Percentiles rank a stretch among this genome's conserved stretches.
phyloP scores from a whole-genome alignment of 2,329 filamentous ascomycete species.

The Talaromyces sp. region DNA sequence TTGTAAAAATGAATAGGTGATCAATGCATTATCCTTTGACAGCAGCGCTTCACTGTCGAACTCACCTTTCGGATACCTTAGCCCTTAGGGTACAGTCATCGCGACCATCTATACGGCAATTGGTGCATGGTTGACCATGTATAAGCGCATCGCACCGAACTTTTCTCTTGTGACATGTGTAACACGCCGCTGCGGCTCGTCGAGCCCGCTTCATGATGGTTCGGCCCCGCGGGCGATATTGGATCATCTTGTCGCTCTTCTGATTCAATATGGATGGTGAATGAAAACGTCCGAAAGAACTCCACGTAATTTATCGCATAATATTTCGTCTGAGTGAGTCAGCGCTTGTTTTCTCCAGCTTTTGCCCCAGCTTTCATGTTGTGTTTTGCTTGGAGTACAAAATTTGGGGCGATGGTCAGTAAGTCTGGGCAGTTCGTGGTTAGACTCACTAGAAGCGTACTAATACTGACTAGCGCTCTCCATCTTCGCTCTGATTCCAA shows the following conservation, averaged over 20 bases:
- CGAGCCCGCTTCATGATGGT: constrained; percentile 25
- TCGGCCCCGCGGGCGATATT: not conserved
- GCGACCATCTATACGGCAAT: constrained; percentile 50
- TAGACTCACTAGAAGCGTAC: not conserved
- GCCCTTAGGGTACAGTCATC: constrained; percentile 30
- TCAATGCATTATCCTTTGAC: not conserved
- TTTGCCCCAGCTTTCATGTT: not conserved
- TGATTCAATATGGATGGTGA: not conserved
- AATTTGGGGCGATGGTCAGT: not conserved
- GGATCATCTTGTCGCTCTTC: not conserved
- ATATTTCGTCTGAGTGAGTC: not conserved
- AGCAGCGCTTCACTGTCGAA: not conserved
- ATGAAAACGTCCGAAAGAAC: not conserved
- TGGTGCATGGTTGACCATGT: constrained; percentile 48
- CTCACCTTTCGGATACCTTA: not conserved
- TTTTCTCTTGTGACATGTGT: constrained; percentile 34
- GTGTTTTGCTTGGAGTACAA: not conserved
- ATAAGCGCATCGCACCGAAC: constrained; percentile 33
- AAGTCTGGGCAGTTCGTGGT: not conserved
- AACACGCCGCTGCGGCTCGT: constrained; percentile 32
- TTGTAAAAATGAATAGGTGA: not conserved
- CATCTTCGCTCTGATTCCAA: not conserved
- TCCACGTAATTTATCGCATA: not conserved
- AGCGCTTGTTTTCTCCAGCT: not conserved
- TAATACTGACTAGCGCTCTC: not conserved